Base-by-base conservation (phyloP, 768 basidiomycete species). In the Mrakia hoshinonis region DNA sequence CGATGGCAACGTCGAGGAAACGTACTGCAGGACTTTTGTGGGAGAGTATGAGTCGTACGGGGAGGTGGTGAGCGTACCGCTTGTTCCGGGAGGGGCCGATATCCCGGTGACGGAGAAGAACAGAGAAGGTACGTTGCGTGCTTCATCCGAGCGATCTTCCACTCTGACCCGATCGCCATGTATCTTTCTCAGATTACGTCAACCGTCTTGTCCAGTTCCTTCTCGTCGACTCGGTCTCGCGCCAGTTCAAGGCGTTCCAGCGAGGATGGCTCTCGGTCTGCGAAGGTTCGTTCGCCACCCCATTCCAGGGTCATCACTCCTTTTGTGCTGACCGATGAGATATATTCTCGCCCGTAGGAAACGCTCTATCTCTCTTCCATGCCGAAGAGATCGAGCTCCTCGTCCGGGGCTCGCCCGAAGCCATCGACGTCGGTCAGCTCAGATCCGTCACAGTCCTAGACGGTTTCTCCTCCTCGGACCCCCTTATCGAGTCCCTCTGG, bases 111-210 rank as follows among this genome's bases (percentile, higher is more conserved):
- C 94, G 0, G 84, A 97, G 79, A 92, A 95, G 22, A 99, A 97
- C 84, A 96, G 98, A 87, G 91, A 92, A 95, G 98, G 74, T 99
- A 96, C 75, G 91, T 97, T 38, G 92, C 96, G 80, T 55, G n/a
- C 11, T 36, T 58, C 4, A n/a, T n/a, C n/a, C n/a, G n/a, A n/a
- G n/a, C n/a, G n/a, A n/a, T n/a, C n/a, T n/a, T n/a, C n/a, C n/a
- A n/a, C n/a, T n/a, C n/a, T n/a, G n/a, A n/a, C n/a, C n/a, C n/a
- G n/a, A n/a, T n/a, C n/a, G n/a, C n/a, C n/a, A n/a, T n/a, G n/a
- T n/a, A n/a, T n/a, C n/a, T 6, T 68, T 7, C 29, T 60, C n/a
- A 69, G 58, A 69, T 26, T 61, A 61, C 22, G 68, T 61, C 29
- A 46, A 61, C 39, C 38, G 60, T 2, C 29, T 47, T 24, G 68